Evolutionary conservation across 805 yeast genomes (phyloP).

Genomic region (Candida arabinofermentans): DNA sequence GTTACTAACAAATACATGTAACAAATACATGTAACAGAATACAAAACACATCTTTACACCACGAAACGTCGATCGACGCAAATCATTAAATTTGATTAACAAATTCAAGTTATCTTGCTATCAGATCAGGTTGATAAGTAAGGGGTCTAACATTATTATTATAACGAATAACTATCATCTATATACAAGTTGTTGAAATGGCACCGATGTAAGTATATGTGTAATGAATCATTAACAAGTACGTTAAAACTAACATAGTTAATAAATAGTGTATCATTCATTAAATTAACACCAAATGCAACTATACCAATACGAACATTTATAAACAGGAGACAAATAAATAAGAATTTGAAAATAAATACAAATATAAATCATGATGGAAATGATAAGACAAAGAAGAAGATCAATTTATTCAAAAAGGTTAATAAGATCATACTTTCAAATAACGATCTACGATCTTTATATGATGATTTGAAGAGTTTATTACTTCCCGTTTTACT

Average conservation of each 20-base stretch:
- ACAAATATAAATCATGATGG: constrained; percentile 8
- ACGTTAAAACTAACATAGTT: neutral
- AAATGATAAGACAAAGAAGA: neutral
- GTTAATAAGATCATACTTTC: constrained; percentile 10
- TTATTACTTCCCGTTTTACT: constrained; percentile 18
- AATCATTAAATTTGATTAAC: no score
- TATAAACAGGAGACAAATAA: constrained; percentile 21
- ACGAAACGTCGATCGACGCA: no score
- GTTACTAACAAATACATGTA: neutral
- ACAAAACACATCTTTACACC: no score
- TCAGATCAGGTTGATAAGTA: neutral
- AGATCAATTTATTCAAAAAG: constrained; percentile 1
- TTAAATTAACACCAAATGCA: constrained; percentile 10
- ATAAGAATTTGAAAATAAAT: constrained; percentile 11
- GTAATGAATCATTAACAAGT: no score
- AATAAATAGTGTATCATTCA: constrained; percentile 19
- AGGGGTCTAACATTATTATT: neutral
- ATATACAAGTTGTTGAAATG: constrained; percentile 6
- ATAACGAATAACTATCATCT: neutral
- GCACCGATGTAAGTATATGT: constrained; percentile 28
- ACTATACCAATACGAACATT: constrained; percentile 26
- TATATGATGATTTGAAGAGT: constrained; percentile 18
- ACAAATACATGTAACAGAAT: no score
- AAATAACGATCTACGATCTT: constrained; percentile 19
- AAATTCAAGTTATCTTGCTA: no score